Conservation (phyloP, 176 grass and related monocot genomes). For the Oryza meyeriana region DNA sequence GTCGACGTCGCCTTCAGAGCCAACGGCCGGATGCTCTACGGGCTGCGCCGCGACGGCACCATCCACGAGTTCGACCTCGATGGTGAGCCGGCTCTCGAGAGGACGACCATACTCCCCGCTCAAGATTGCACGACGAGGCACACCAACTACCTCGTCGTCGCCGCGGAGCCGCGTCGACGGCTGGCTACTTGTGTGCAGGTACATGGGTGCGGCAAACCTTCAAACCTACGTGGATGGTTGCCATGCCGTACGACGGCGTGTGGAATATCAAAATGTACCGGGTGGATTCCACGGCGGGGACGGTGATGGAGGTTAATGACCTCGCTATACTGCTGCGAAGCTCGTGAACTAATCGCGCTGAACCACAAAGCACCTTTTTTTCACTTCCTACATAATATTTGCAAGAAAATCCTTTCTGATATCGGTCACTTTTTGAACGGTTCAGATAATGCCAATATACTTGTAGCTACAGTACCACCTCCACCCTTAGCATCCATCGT, state of each 20-base stretch:
- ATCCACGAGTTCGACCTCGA: conserved; percentile 19
- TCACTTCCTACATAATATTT: too few relatives aligned
- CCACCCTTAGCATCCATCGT: too few relatives aligned
- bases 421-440: too few relatives aligned
- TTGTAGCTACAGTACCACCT: too few relatives aligned
- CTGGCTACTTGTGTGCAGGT: conserved; percentile 3
- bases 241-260: not conserved
- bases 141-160: conserved; percentile 9
- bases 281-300: too few relatives aligned
- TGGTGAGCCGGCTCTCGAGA: not conserved
- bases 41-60: not conserved
- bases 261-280: not conserved
- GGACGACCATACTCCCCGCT: not conserved
- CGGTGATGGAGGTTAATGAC: too few relatives aligned
- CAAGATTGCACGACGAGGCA: not conserved
- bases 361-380: too few relatives aligned
- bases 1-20: not conserved
- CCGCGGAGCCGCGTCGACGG: not conserved
- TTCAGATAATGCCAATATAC: too few relatives aligned
- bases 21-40: conserved; percentile 13
- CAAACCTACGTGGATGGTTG: not conserved
- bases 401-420: too few relatives aligned
- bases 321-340: too few relatives aligned
- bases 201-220: not conserved
- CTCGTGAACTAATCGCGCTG: too few relatives aligned